phyloP scores from a whole-genome alignment of 441 rosid species.

The Erodium moschatum region DNA sequence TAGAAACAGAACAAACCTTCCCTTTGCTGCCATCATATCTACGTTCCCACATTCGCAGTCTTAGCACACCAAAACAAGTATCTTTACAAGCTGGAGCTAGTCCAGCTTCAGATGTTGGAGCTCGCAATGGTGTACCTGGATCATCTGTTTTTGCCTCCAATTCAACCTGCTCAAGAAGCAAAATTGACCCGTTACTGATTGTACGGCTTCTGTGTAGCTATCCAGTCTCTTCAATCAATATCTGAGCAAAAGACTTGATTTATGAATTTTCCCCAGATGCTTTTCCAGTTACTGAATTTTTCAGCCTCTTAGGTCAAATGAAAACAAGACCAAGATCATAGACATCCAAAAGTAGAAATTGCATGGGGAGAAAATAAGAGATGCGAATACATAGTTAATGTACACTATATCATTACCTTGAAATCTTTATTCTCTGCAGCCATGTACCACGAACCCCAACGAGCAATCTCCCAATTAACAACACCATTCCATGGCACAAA shows the following conservation, averaged over 20 bases:
- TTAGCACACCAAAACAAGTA: conserved; percentile 61
- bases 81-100: conserved; percentile 84
- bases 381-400: conserved; percentile 1
- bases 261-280: too few relatives aligned
- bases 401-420: conserved; percentile 34
- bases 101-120: conserved; percentile 78
- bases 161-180: conserved; percentile 47
- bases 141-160: conserved; percentile 67
- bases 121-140: conserved; percentile 73
- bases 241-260: neutral
- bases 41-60: conserved; percentile 77
- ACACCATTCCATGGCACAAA: conserved; percentile 91
- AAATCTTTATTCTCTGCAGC: conserved; percentile 66
- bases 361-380: neutral
- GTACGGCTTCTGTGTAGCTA: neutral
- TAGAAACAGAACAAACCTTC: conserved; percentile 41
- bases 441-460: conserved; percentile 83
- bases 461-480: conserved; percentile 63
- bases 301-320: neutral
- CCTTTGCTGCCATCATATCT: conserved; percentile 66
- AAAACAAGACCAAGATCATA: too few relatives aligned
- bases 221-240: conserved; percentile 9
- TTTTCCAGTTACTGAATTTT: neutral
- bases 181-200: neutral
- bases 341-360: too few relatives aligned